These are phyloP conservation scores for Candida methanosorbosa DNA, from an alignment of 805 yeast species.

Conservation along the genomic window DNA sequence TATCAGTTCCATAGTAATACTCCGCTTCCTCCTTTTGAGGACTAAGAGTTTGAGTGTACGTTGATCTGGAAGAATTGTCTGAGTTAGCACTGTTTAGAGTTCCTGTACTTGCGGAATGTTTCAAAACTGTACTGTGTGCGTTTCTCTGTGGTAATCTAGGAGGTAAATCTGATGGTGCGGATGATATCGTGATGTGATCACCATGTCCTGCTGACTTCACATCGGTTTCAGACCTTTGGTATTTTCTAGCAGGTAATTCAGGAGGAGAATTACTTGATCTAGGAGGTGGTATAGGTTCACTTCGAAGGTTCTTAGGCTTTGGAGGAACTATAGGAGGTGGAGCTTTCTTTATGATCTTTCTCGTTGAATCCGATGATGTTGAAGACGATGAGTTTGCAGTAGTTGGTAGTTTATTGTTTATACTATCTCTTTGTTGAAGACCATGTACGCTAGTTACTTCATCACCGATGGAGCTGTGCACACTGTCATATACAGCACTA, in stretches of 20 bases:
- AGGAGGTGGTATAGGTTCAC: conserved; percentile 12
- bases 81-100: background rate
- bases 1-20: conserved; percentile 28
- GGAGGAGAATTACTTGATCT: background rate
- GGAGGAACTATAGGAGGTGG: conserved; percentile 35
- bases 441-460: too few relatives aligned
- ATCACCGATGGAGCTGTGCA: conserved; percentile 1
- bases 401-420: background rate
- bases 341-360: conserved; percentile 3
- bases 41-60: too few relatives aligned
- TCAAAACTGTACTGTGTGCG: background rate
- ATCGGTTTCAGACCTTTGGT: background rate
- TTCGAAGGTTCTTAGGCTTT: conserved; percentile 35
- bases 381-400: background rate
- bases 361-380: conserved; percentile 2
- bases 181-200: background rate
- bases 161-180: background rate
- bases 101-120: background rate
- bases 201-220: background rate
- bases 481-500: background rate
- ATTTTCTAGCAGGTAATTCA: background rate
- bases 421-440: background rate
- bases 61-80: too few relatives aligned
- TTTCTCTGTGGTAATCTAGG: background rate
- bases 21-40: background rate